Percentiles rank a stretch among this genome's conserved stretches.
Conservation (phyloP, 768 basidiomycete species). For the Roridomyces roridus region DNA sequence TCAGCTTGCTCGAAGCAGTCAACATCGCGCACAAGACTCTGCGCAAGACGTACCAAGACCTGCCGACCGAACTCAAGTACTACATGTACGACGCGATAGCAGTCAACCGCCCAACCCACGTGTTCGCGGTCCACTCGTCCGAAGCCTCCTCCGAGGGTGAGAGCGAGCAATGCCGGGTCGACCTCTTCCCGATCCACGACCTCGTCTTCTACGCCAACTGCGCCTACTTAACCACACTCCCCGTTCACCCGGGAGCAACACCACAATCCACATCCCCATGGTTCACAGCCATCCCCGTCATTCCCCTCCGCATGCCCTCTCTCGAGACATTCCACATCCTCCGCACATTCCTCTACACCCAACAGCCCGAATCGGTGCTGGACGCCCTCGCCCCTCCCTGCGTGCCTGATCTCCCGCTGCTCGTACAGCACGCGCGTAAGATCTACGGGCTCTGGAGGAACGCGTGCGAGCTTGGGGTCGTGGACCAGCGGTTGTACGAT, state of each 20-base stretch:
- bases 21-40: background rate
- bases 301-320: conserved; percentile 66
- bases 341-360: conserved; percentile 71
- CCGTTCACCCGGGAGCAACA: background rate
- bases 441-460: no score
- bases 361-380: conserved; percentile 57
- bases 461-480: no score
- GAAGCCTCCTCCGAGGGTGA: no score
- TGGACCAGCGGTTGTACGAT: no score
- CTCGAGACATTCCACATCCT: conserved; percentile 67
- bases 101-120: conserved; percentile 35
- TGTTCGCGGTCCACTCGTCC: conserved; percentile 44
- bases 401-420: no score
- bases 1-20: conserved; percentile 26
- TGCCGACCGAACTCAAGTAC: conserved; percentile 31
- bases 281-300: conserved; percentile 61
- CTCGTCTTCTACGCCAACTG: conserved; percentile 48
- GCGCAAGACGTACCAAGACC: background rate
- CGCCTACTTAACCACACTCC: conserved; percentile 41
- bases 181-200: conserved; percentile 49
- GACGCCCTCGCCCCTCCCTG: conserved; percentile 43
- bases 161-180: conserved; percentile 31
- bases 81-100: conserved; percentile 27
- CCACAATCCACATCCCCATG: no score
- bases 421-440: no score